These are phyloP conservation scores for Sordariomycetes sp. DNA, from an alignment of 2,329 filamentous ascomycete species.

Conservation along the genomic window DNA sequence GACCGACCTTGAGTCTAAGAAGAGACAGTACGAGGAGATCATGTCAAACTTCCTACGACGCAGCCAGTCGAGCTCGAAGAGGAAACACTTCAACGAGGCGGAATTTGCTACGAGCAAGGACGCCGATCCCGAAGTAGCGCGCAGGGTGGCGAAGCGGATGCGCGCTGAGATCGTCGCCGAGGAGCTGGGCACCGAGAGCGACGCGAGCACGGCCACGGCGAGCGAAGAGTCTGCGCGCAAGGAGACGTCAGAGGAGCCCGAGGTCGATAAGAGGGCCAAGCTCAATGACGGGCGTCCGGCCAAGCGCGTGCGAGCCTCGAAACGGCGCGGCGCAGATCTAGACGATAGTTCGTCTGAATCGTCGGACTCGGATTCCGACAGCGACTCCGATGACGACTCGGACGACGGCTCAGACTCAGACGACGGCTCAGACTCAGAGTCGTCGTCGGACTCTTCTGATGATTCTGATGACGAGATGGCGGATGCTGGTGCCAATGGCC, in stretches of 20 bases:
- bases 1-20: constrained; percentile 10
- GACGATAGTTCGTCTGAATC: constrained; percentile 19
- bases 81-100: constrained; percentile 38
- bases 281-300: constrained; percentile 32
- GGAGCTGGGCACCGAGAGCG: constrained; percentile 36
- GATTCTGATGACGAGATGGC: constrained; percentile 9
- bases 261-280: constrained; percentile 23
- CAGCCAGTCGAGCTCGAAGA: constrained; percentile 20
- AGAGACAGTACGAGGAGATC: constrained; percentile 34
- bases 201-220: constrained; percentile 5
- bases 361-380: constrained; percentile 20
- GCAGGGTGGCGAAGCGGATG: constrained; percentile 47
- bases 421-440: constrained; percentile 6
- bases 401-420: background rate
- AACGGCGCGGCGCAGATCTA: constrained; percentile 13
- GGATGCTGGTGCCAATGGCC: background rate
- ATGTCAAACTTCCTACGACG: constrained; percentile 40
- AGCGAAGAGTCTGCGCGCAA: constrained; percentile 8
- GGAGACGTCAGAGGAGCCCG: background rate
- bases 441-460: constrained; percentile 17
- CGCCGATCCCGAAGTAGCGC: constrained; percentile 30
- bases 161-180: constrained; percentile 44
- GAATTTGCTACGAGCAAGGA: constrained; percentile 34
- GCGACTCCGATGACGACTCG: constrained; percentile 14
- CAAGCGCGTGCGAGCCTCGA: constrained; percentile 3